Evolutionary conservation across 345 rosid species (phyloP), one percentile per base, ranked within the genome.

Genomic region (Rubroshorea leprosula): DNA sequence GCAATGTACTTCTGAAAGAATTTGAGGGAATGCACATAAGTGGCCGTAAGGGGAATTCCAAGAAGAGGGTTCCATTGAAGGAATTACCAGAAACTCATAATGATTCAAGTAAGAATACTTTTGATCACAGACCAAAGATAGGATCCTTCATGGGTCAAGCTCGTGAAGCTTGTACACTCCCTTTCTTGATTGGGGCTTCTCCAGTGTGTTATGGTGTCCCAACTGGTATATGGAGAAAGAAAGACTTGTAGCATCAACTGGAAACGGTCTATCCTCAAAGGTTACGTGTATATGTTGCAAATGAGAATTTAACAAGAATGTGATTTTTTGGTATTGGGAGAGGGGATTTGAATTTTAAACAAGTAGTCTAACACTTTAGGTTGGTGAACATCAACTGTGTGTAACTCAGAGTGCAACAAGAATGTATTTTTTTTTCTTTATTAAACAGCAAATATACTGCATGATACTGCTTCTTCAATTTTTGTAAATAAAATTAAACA

Each of bases 181-280:
- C 80, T 1, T 79, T 72, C 74, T 68, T 93, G 70, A 87, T 80
- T 13, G 99, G 99, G 27, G 99, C 97, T n/a, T 72, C 98, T 0
- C 98, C 98, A 0, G 98, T 91, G 0, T 91, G 98, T 56, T 88
- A 91, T 47, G 98, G 98, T 22, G 93, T 91, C 51, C 95, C 96
- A 4, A 92, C 97, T 2, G 83, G 89, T 51, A 92, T 92, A 49
- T 63, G 74, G 22, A 80, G 73, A 62, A 89, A 81, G 73, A 57
- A 61, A 57, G 74, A 58, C 62, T 65, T 63, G 68, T 67, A 16
- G 61, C 61, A 51, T 61, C 61, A 19, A 27, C 14, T 44, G 47
- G 17, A 44, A 2, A 15, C 6, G 10, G 45, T 14, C 3, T 14
- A 6, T 8, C 16, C 16, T 29, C 9, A 9, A 29, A 29, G 9